Evolutionary conservation across 768 basidiomycete genomes (phyloP).

Genomic region (Trametes maxima): DNA sequence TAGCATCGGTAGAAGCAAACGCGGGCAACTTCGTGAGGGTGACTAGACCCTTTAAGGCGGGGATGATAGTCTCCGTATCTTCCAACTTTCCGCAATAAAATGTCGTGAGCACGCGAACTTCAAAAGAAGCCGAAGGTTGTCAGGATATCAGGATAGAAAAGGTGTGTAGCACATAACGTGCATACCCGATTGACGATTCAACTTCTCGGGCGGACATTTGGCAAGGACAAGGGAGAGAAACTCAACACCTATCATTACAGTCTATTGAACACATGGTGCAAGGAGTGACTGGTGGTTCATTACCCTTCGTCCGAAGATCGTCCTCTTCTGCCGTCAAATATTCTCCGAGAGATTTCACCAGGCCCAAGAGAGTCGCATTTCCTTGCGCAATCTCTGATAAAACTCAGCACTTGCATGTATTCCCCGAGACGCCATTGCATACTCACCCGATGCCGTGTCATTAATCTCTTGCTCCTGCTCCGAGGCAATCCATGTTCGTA

Average conservation of each 20-base stretch:
- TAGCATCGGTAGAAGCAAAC: slow-evolving; percentile 66
- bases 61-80: slow-evolving; percentile 82
- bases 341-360: slow-evolving; percentile 87
- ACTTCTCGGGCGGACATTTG: slow-evolving; percentile 56
- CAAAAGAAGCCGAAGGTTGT: slow-evolving; percentile 10
- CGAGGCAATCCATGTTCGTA: slow-evolving; percentile 75
- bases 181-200: slow-evolving; percentile 85
- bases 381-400: slow-evolving; percentile 55
- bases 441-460: slow-evolving; percentile 61
- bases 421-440: neutral
- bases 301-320: slow-evolving; percentile 77
- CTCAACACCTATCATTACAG: slow-evolving; percentile 66
- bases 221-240: slow-evolving; percentile 75
- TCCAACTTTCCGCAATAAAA: slow-evolving; percentile 90
- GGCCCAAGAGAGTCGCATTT: slow-evolving; percentile 60
- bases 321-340: slow-evolving; percentile 89
- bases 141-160: neutral
- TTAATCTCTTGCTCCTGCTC: slow-evolving; percentile 61
- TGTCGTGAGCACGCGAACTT: slow-evolving; percentile 78
- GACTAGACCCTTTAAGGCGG: slow-evolving; percentile 75
- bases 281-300: neutral
- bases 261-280: neutral
- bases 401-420: slow-evolving; percentile 29
- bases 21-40: slow-evolving; percentile 63
- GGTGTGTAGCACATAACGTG: neutral